Base-by-base conservation (phyloP, 306 rosid species). In the Betula pendula region DNA sequence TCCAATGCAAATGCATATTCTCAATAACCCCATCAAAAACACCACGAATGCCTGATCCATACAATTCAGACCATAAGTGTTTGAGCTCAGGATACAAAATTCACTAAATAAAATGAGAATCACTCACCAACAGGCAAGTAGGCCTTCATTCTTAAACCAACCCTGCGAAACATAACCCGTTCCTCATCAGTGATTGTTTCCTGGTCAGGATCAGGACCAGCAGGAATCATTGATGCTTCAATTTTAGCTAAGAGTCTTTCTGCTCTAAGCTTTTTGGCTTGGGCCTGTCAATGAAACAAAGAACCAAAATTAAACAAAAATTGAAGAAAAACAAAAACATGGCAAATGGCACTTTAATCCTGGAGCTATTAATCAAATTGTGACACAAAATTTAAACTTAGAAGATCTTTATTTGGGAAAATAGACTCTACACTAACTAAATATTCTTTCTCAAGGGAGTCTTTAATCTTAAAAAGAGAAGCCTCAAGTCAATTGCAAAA, bases 1-100 rank as follows among this genome's bases (percentile, higher is more conserved):
- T 92, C 99, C 99, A 95, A 75, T 95, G 97, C 85, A 92, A 82
- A 85, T 92, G 99, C 99, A 95, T 95, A 83, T 92, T 95, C 89
- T 95, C 92, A 25, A 95, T 82, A 44, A 95, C 96, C 58, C 99
- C 97, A 74, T 87, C 90, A 80, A 92, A 92, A 70, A 89, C 92
- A 70, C 97, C 97, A 47, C 91, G 96, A 79, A 91, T 91, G 63
- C 97, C 99, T 95, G 87, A 81, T 71, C 68, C 71, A 88, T 77
- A 74, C 59, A 75, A 70, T 63, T 50, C 60, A 78, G 65, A 62
- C 5, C 49, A 78, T 82, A 8, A 82, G 77, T 73, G 75, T 53
- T 50, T 48, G 25, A 79, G 44, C 70, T 74, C 69, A 68, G 72
- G 40, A 62, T 75, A 68, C 35, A 67, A 80, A 44, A 79, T 70